Base-by-base conservation (phyloP, 345 rosid species). In the Melaleuca quinquenervia region DNA sequence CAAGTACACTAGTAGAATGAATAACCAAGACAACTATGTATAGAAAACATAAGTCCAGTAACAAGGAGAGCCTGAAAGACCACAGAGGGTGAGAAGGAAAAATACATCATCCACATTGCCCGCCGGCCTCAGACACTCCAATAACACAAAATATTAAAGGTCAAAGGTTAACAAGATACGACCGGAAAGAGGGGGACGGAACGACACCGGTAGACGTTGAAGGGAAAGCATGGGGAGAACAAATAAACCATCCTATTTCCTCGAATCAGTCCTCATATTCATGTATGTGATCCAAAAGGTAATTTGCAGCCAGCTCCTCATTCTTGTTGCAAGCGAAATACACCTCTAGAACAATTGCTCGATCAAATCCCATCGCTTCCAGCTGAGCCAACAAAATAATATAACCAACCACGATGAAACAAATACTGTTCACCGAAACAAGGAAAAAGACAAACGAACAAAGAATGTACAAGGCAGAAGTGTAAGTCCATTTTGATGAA, bases 291-390 rank as follows among this genome's bases (percentile, higher is more conserved):
- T 96, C 98, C 88, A 96, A 87, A 87, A 96, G 99, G 88, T 97
- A 96, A 92, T 96, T 96, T 49, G 98, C 98, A n/a, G 99, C 98
- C 87, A 95, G 91, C 87, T 96, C 99, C 88, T 96, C 99, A 45
- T 97, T 91, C 95, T 96, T 95, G 95, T 97, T 96, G 92, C 98
- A 97, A 11, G 98, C 98, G 85, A 96, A 95, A 92, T 91, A 96
- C 85, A 95, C 99, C 64, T 96, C 98, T 82, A 96, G 87, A 11
- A 95, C 99, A 56, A 94, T 91, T 29, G 92, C 94, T 56, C 96
- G 91, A 86, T 95, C 96, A 83, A 96, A 96, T 18, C 99, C 98
- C 99, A 96, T 96, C 11, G 94, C 98, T 88, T 95, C 99, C 70
- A 95, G 98, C 98, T 96, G 87, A n/a, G 50, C 29, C 54, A 32